phyloP scores from a whole-genome alignment of 2,329 filamentous ascomycete genomes.

The Myriangium duriaei region DNA sequence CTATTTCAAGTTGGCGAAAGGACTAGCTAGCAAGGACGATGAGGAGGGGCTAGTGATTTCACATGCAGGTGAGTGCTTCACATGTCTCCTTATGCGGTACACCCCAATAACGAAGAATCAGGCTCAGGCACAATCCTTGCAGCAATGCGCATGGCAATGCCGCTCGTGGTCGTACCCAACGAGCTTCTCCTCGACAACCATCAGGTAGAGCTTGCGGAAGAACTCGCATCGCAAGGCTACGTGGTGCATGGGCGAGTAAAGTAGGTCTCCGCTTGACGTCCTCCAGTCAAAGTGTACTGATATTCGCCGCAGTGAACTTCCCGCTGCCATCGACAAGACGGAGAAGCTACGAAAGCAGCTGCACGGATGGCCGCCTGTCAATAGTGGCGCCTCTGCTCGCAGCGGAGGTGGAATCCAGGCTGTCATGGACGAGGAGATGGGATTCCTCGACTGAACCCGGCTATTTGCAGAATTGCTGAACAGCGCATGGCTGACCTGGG shows the following conservation, averaged over 20 bases:
- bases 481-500: too few species aligned
- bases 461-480: too few species aligned
- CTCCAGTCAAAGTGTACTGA: conserved; percentile 4
- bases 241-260: conserved; percentile 56
- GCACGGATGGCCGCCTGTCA: conserved; percentile 39
- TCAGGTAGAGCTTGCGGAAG: conserved; percentile 72
- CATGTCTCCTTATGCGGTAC: too few species aligned
- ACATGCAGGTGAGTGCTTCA: conserved; percentile 59
- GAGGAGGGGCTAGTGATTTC: conserved; percentile 65
- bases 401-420: conserved; percentile 33
- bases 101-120: too few species aligned
- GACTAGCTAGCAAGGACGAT: conserved; percentile 24
- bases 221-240: conserved; percentile 63
- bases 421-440: conserved; percentile 47
- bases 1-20: conserved; percentile 46
- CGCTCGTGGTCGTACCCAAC: conserved; percentile 86
- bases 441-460: conserved; percentile 41
- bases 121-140: conserved; percentile 85
- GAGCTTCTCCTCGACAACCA: conserved; percentile 73
- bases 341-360: conserved; percentile 34
- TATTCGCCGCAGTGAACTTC: conserved; percentile 29
- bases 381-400: conserved; percentile 29
- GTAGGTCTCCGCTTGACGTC: conserved; percentile 33
- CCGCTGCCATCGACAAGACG: conserved; percentile 34
- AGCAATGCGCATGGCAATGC: conserved; percentile 58